Evolutionary conservation across 495 filamentous ascomycete species (phyloP).

Genomic region (Aspergillus sparsus): DNA sequence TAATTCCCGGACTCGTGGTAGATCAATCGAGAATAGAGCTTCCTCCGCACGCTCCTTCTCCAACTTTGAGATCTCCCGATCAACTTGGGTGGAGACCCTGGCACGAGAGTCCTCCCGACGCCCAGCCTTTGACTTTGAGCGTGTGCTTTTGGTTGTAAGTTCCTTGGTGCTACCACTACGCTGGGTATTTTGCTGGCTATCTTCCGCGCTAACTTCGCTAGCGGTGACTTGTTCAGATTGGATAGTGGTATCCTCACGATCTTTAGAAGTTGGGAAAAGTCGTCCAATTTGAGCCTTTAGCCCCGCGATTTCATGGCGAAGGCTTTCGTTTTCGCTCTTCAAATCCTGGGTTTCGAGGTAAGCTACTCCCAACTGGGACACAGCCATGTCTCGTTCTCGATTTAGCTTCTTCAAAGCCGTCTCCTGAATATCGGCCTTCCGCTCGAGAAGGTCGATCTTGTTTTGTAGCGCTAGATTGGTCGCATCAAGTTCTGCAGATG

Average conservation of each 20-base stretch:
- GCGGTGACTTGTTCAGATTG: conserved; percentile 34
- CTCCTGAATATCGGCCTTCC: conserved; percentile 61
- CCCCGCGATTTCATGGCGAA: conserved; percentile 51
- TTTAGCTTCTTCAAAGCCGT: conserved; percentile 59
- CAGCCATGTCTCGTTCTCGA: conserved; percentile 64
- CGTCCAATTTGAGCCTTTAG: conserved; percentile 46
- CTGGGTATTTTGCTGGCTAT: conserved; percentile 41
- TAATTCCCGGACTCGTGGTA: conserved; percentile 31
- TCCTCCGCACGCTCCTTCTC: conserved; percentile 50
- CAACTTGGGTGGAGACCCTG: conserved; percentile 42
- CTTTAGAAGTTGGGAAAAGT: conserved; percentile 22
- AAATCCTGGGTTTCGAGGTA: conserved; percentile 64
- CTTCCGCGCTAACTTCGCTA: conserved; percentile 33
- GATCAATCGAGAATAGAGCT: conserved; percentile 45
- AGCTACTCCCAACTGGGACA: conserved; percentile 63
- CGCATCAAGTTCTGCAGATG: conserved; percentile 55
- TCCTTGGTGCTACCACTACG: conserved; percentile 38
- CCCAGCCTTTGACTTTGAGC: conserved; percentile 32
- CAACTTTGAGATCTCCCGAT: conserved; percentile 46
- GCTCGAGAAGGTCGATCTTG: conserved; percentile 58
- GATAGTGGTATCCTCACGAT: conserved; percentile 33
- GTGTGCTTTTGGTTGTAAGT: conserved; percentile 36
- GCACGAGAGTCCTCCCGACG: conserved; percentile 38
- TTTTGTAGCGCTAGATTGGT: conserved; percentile 57
- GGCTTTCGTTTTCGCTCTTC: conserved; percentile 55